Percentiles rank a stretch among this genome's conserved stretches.
Evolutionary conservation across 805 yeast species (phyloP).

Genomic region (Metschnikowia chrysomelidarum): DNA sequence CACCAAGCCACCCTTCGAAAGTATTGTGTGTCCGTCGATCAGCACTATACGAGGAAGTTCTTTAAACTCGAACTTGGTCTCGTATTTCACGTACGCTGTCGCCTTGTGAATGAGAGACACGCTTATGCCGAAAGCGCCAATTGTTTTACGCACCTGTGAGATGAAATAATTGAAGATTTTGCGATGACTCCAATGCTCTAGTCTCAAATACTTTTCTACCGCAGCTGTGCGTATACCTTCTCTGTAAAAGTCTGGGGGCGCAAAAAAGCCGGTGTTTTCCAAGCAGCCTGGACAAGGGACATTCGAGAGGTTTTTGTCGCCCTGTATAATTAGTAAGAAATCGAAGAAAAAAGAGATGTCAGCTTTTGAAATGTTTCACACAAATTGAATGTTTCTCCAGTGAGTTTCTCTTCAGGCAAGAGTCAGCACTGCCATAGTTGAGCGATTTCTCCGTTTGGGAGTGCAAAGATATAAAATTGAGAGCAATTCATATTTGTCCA

Average conservation of each 20-base stretch:
- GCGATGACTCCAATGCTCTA: slow-evolving; percentile 50
- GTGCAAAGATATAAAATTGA: no score
- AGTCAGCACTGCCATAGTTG: no score
- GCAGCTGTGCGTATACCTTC: slow-evolving; percentile 47
- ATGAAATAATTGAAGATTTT: slow-evolving; percentile 39
- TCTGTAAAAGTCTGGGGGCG: slow-evolving; percentile 57
- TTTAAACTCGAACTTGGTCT: slow-evolving; percentile 45
- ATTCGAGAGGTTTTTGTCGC: slow-evolving; percentile 53
- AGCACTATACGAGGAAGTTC: slow-evolving; percentile 56
- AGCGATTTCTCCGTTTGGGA: no score
- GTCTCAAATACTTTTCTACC: slow-evolving; percentile 38
- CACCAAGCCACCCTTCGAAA: slow-evolving; percentile 55
- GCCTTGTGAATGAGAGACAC: slow-evolving; percentile 55
- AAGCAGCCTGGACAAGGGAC: slow-evolving; percentile 58
- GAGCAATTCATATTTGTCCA: no score
- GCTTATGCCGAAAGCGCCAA: slow-evolving; percentile 51
- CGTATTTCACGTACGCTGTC: slow-evolving; percentile 49
- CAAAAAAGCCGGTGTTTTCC: slow-evolving; percentile 43
- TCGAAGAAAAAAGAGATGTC: not conserved
- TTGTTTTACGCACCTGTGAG: slow-evolving; percentile 37
- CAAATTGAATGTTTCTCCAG: no score
- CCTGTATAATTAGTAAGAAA: slow-evolving; percentile 30
- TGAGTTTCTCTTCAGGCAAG: no score
- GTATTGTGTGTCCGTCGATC: slow-evolving; percentile 65
- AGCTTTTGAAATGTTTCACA: not conserved